A percentile compares a stretch with the other conserved stretches of the same genome.
phyloP scores from a whole-genome alignment of 805 yeast genomes.

The Pichia californica region DNA sequence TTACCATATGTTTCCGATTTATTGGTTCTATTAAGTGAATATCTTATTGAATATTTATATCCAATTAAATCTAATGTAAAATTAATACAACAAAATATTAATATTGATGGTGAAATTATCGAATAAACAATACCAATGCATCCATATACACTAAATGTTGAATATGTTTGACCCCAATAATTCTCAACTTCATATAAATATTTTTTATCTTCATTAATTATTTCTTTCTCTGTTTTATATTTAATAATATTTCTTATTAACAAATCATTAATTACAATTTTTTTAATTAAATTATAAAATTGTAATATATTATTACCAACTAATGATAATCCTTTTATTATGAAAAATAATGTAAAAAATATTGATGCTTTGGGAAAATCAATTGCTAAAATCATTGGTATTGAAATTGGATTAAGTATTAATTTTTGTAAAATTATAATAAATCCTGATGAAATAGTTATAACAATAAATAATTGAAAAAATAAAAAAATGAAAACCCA shows the following conservation, averaged over 20 bases:
- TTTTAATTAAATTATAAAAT: conserved; percentile 41
- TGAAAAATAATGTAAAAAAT: conserved; percentile 72
- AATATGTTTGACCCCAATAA: conserved; percentile 76
- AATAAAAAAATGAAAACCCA: conserved; percentile 77
- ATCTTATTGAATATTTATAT: conserved; percentile 61
- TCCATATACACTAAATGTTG: conserved; percentile 69
- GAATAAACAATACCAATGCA: conserved; percentile 75
- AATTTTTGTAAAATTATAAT: conserved; percentile 56
- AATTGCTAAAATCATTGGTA: conserved; percentile 65
- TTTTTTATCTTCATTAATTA: conserved; percentile 32
- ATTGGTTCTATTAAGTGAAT: conserved; percentile 45
- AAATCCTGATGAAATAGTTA: conserved; percentile 76
- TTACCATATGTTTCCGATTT: conserved; percentile 62
- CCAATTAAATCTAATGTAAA: conserved; percentile 54
- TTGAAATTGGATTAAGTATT: conserved; percentile 62
- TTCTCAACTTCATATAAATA: conserved; percentile 33
- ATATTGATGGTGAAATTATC: conserved; percentile 71
- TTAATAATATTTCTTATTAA: conserved; percentile 30
- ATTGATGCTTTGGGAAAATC: conserved; percentile 83
- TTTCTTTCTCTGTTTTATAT: conserved; percentile 53
- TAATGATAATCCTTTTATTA: conserved; percentile 69
- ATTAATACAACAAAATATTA: conserved; percentile 51
- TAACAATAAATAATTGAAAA: conserved; percentile 78
- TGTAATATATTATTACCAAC: conserved; percentile 68
- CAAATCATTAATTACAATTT: conserved; percentile 27